phyloP scores from a whole-genome alignment of 371 early-diverging fungal genomes.

The Mortierella sp. region DNA sequence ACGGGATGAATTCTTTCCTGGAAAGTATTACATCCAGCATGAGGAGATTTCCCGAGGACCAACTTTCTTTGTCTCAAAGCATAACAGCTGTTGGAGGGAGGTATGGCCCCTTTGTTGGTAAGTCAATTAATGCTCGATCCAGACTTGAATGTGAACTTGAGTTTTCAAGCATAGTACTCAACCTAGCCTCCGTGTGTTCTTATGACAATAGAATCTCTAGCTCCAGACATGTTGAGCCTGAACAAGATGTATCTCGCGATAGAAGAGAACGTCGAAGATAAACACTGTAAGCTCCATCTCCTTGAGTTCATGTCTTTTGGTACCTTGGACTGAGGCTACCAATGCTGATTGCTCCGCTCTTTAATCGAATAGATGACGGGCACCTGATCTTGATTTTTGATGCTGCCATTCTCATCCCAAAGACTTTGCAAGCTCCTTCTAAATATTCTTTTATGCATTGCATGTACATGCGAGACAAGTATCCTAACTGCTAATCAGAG shows the following conservation, averaged over 20 bases:
- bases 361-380: slow-evolving; percentile 63
- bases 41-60: slow-evolving; percentile 74
- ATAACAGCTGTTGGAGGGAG: slow-evolving; percentile 69
- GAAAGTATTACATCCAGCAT: slow-evolving; percentile 67
- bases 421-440: slow-evolving; percentile 67
- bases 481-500: slow-evolving; percentile 72
- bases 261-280: slow-evolving; percentile 76
- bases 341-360: not conserved
- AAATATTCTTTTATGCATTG: slow-evolving; percentile 77
- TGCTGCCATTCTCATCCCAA: slow-evolving; percentile 61
- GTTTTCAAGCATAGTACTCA: not conserved
- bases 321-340: not conserved
- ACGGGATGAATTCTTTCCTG: slow-evolving; percentile 58
- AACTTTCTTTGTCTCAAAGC: slow-evolving; percentile 71
- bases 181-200: not conserved
- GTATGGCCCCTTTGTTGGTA: slow-evolving; percentile 70
- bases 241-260: slow-evolving; percentile 72
- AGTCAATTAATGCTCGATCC: slow-evolving; percentile 3
- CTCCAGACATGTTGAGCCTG: slow-evolving; percentile 67
- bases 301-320: not conserved
- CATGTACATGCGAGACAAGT: slow-evolving; percentile 77
- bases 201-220: slow-evolving; percentile 48
- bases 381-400: slow-evolving; percentile 78
- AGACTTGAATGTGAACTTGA: not conserved
- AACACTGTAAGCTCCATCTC: slow-evolving; percentile 56